phyloP scores from a whole-genome alignment of 441 rosid genomes.

The Pelargonium myrrhifolium region DNA sequence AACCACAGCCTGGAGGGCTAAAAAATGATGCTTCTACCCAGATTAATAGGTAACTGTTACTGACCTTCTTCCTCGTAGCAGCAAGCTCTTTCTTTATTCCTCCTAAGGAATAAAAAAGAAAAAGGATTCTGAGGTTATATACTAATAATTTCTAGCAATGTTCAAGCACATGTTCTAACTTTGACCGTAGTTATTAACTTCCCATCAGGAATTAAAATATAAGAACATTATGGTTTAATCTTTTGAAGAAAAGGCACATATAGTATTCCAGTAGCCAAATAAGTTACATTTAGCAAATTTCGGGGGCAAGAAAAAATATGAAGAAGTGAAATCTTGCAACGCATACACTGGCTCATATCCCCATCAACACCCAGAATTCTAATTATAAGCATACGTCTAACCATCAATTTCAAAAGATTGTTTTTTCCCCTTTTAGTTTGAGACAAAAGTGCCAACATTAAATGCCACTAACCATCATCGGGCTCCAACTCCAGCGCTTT shows the following conservation, averaged over 20 bases:
- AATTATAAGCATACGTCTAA: no score
- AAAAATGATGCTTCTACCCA: not conserved
- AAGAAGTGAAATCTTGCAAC: not conserved
- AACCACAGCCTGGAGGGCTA: not conserved
- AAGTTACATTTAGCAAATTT: no score
- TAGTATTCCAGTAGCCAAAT: not conserved
- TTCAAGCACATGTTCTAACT: not conserved
- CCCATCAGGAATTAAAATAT: not conserved
- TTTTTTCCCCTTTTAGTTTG: not conserved
- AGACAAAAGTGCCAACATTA: slow-evolving; percentile 1
- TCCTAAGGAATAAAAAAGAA: slow-evolving; percentile 17
- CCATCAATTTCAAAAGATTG: no score
- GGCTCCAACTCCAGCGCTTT: slow-evolving; percentile 42
- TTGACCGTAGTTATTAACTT: not conserved
- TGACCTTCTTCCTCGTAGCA: slow-evolving; percentile 35
- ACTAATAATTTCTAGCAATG: not conserved
- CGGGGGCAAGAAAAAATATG: no score
- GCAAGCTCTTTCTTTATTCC: slow-evolving; percentile 40
- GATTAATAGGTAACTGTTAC: not conserved
- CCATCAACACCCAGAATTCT: no score
- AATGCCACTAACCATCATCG: slow-evolving; percentile 29
- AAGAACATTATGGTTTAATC: not conserved
- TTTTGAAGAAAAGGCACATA: not conserved
- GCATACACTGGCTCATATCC: not conserved
- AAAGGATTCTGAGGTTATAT: not conserved